phyloP scores from a whole-genome alignment of 1,284 basidiomycete species.

The Cutaneotrichosporon sp. region DNA sequence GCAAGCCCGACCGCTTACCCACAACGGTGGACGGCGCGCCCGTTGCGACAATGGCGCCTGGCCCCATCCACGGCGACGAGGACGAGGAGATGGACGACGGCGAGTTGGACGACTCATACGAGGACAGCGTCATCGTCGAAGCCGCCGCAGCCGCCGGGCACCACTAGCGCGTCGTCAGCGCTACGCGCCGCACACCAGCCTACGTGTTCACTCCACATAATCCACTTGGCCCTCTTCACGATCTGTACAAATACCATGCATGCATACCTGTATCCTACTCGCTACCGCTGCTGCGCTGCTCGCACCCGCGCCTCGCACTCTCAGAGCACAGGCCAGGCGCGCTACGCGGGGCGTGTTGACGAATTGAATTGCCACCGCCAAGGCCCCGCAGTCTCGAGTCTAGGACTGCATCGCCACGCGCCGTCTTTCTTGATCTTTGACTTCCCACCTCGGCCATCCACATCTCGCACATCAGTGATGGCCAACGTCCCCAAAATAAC shows the following conservation, averaged over 20 bases:
- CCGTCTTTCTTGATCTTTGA: neutral
- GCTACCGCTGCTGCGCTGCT: neutral
- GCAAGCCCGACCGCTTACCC: conserved; percentile 45
- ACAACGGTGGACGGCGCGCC: conserved; percentile 43
- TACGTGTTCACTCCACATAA: too few species aligned
- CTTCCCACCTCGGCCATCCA: neutral
- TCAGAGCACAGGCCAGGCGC: too few species aligned
- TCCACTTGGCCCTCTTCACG: too few species aligned
- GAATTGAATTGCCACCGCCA: neutral
- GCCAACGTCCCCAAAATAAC: conserved; percentile 21
- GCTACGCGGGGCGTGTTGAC: neutral
- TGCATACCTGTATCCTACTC: neutral
- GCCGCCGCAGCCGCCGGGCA: too few species aligned
- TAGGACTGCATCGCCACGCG: neutral
- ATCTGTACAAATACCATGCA: conserved; percentile 2
- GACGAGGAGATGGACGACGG: conserved; percentile 10
- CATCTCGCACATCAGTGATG: neutral
- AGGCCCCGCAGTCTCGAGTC: neutral
- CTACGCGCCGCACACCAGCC: too few species aligned
- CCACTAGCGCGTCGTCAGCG: too few species aligned
- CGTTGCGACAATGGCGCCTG: conserved; percentile 38
- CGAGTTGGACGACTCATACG: conserved; percentile 19
- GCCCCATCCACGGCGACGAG: conserved; percentile 27
- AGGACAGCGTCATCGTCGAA: too few species aligned
- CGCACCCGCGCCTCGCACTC: neutral